Conservation (phyloP, 371 early-diverging fungal species). For the Mucor piriformis region DNA sequence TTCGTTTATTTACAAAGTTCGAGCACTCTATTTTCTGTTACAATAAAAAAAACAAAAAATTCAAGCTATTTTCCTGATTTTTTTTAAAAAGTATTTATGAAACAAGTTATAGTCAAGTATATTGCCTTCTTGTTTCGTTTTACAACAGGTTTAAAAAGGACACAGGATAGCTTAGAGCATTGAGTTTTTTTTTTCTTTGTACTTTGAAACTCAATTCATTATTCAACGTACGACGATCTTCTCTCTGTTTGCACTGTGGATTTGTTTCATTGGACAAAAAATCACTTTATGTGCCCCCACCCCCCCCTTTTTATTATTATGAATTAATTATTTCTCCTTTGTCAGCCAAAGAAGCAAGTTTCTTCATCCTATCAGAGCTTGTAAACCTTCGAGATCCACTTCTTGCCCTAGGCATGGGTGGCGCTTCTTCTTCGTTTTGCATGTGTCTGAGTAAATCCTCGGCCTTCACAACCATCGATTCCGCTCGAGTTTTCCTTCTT, state of each 20-base stretch:
- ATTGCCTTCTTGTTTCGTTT: too few species aligned
- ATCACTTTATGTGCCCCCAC: neutral
- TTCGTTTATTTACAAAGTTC: neutral
- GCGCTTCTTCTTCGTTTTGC: constrained; percentile 54
- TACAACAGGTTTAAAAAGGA: too few species aligned
- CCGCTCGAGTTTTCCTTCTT: constrained; percentile 57
- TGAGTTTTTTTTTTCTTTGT: too few species aligned
- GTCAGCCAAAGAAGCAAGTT: constrained; percentile 46
- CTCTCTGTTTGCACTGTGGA: neutral
- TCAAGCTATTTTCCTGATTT: neutral
- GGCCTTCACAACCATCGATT: constrained; percentile 68
- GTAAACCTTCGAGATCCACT: constrained; percentile 40
- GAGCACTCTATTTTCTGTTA: too few species aligned
- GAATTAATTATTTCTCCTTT: constrained; percentile 11
- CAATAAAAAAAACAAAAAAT: too few species aligned
- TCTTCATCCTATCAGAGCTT: constrained; percentile 42
- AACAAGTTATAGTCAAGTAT: too few species aligned
- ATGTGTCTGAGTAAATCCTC: constrained; percentile 72
- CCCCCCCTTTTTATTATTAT: neutral
- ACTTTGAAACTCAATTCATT: neutral
- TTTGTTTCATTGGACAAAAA: neutral
- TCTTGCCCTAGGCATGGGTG: constrained; percentile 32
- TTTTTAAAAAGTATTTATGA: too few species aligned
- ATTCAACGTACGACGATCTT: neutral
- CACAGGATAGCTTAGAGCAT: too few species aligned